Evolutionary conservation across 768 basidiomycete species (phyloP).

Genomic region (Multifurca ochricompacta): DNA sequence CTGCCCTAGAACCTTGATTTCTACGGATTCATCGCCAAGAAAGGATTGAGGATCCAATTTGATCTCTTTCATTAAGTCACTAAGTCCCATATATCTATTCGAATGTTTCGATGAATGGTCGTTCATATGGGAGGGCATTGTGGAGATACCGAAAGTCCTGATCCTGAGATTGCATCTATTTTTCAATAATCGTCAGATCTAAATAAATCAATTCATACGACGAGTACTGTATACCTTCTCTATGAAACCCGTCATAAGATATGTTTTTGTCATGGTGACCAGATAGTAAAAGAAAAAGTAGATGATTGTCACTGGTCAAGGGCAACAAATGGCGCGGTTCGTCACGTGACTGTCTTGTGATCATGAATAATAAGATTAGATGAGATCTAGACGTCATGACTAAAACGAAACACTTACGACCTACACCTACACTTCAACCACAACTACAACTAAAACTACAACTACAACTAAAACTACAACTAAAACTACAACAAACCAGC

Average conservation of each 20-base stretch:
- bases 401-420: too few species aligned
- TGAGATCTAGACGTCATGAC: too few species aligned
- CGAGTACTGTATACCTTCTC: slow-evolving; percentile 50
- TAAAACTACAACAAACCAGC: slow-evolving; percentile 10
- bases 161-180: slow-evolving; percentile 83
- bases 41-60: slow-evolving; percentile 69
- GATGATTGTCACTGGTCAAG: background rate
- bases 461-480: background rate
- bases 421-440: too few species aligned
- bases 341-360: too few species aligned
- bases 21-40: slow-evolving; percentile 75
- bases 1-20: slow-evolving; percentile 76
- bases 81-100: slow-evolving; percentile 92
- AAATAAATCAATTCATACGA: background rate
- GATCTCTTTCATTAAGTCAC: slow-evolving; percentile 87
- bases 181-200: slow-evolving; percentile 9
- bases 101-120: slow-evolving; percentile 15
- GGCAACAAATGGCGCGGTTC: background rate
- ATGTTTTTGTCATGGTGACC: slow-evolving; percentile 70
- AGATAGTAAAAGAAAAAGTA: background rate
- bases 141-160: slow-evolving; percentile 72
- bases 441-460: too few species aligned
- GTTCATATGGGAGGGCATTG: slow-evolving; percentile 16
- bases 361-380: too few species aligned
- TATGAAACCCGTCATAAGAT: slow-evolving; percentile 76